Conservation (phyloP, 2,329 filamentous ascomycete species). For the Scopulariopsis brevicaulis region DNA sequence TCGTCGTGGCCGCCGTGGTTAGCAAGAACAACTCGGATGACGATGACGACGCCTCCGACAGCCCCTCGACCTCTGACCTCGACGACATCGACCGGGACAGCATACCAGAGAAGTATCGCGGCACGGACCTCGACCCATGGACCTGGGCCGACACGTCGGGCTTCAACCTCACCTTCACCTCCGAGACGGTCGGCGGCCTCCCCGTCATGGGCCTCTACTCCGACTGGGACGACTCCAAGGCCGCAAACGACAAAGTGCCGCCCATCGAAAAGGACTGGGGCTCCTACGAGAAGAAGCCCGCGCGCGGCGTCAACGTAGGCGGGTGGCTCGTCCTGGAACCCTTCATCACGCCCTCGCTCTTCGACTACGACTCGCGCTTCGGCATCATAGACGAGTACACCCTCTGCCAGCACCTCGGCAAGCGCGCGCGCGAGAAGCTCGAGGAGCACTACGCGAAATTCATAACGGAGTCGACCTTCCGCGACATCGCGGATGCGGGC, state of each 20-base stretch:
- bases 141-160: conserved; percentile 62
- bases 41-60: conserved; percentile 11
- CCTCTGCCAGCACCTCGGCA: conserved; percentile 33
- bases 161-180: conserved; percentile 66
- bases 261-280: conserved; percentile 48
- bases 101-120: conserved; percentile 43
- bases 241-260: conserved; percentile 54
- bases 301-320: conserved; percentile 61
- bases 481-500: conserved; percentile 41
- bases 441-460: conserved; percentile 38
- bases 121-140: conserved; percentile 57
- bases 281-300: conserved; percentile 51
- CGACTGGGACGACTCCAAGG: conserved; percentile 54
- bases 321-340: conserved; percentile 67
- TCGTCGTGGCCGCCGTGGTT: conserved; percentile 54
- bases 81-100: conserved; percentile 15
- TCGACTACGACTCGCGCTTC: conserved; percentile 30
- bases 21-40: conserved; percentile 19
- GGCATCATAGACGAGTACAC: conserved; percentile 38
- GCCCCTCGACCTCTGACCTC: conserved; percentile 25
- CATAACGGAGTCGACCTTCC: conserved; percentile 37
- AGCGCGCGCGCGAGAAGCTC: conserved; percentile 27
- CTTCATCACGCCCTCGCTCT: conserved; percentile 65
- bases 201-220: conserved; percentile 60
- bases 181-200: conserved; percentile 53